Evolutionary conservation across 1,139 yeast species (phyloP), one percentile per base, ranked within the genome.

Genomic region (Torulaspora pretoriensis): DNA sequence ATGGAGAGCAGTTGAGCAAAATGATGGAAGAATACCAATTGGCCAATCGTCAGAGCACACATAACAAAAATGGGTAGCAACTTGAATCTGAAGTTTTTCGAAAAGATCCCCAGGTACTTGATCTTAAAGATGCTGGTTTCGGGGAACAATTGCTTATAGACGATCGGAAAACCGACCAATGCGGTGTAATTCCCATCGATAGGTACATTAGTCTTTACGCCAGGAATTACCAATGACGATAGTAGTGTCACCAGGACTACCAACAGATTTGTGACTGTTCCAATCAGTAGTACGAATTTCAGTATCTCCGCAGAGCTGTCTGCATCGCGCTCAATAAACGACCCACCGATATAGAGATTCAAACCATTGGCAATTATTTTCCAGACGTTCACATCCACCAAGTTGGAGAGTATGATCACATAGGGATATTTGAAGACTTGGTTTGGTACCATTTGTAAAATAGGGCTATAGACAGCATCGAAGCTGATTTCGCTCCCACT

Each of bases 91-190:
- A 83, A 74, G 55, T 82, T 80, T 47, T 84, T 64, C 19, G 74
- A 61, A 0, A 88, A 82, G 45, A 78, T 74, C 60, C 84, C 80
- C 33, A 89, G 67, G 23, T 78, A 77, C 34, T 54, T 57, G 8
- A 60, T 38, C 24, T 56, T 39, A 14, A 61, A 46, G 45, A 88
- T 75, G 45, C 87, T 81, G 60, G 88, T 95, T 61, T 90, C 97
- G 4, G 97, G 97, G 26, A 86, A 80, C 55, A 87, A 71, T 65
- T 90, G 97, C 65, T 88, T 89, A 62, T 88, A 78, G 7, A 89
- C 94, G 28, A 90, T 95, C 47, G 89, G 68, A 55, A 86, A 83
- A 2, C 88, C 92, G 59, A 86, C 71, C 51, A 84, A 73, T 48
- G 87, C 69, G 1, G 88, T 80, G 34, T 80, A 75, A 16, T 88